Base-by-base conservation (phyloP, 2,329 filamentous ascomycete species). In the Paramyrothecium sp. region DNA sequence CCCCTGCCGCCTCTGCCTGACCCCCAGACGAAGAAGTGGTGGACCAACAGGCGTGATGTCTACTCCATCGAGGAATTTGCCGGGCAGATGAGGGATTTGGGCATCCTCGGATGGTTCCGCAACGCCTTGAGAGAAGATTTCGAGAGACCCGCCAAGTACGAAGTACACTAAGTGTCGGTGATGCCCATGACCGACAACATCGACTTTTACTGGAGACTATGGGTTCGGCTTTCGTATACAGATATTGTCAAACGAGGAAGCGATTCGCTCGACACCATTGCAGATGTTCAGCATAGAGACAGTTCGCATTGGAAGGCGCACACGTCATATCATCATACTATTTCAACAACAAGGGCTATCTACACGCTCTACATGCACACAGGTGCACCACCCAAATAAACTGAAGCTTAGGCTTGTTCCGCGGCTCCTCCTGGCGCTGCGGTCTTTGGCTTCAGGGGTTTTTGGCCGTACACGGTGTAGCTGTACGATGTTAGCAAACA, bases 391-490 rank as follows among this genome's bases (percentile, higher is more conserved):
- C 4, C 26, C 26, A 10, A 10, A 4, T 30, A 10, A 30, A 10
- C 10, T 5, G 10, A 30, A 30, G 26, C 26, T 10, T 30, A 30
- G 10, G 26, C 26, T 10, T 30, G 10, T 10, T 30, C 26, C 26
- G 10, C 26, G 26, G 10, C 26, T 30, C 26, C 13, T 16, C 13
- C 38, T 44, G 38, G 13, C 13, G n/a, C 38, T 4, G 13, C 38
- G n/a, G 38, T 5, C n/a, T 19, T 44, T 44, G 48, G 48, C 48
- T 50, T 23, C 20, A 20, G 49, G 22, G 60, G 60, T 49, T 61
- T 62, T 41, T 57, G 58, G 44, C 57, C 60, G 44, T 62, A 62
- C 16, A 62, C 60, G 17, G 59, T 57, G 53, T 59, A 58, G 33
- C 60, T 61, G 51, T 53, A 41, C 10, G n/a, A 30, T 19, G 51